These are phyloP conservation scores for Amauroascus verrucosus DNA, from an alignment of 2,329 filamentous ascomycete species.

Conservation along the genomic window DNA sequence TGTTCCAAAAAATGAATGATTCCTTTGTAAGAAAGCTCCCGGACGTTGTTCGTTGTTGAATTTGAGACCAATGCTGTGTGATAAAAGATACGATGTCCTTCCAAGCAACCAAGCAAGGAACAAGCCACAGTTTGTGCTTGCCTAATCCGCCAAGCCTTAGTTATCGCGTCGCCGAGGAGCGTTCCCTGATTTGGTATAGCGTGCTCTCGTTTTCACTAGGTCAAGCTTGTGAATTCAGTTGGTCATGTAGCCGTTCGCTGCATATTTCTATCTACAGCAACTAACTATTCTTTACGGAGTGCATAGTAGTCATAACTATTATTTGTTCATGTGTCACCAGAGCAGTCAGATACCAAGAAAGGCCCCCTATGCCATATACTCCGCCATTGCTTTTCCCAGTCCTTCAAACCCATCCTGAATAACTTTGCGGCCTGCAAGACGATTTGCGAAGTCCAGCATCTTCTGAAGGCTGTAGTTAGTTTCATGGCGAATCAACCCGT, in stretches of 20 bases:
- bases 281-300: too few species aligned
- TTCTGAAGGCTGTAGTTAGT: slow-evolving; percentile 41
- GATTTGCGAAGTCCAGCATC: slow-evolving; percentile 52
- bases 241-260: too few species aligned
- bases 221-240: too few species aligned
- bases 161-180: background rate
- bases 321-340: background rate
- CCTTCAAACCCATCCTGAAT: slow-evolving; percentile 54
- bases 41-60: background rate
- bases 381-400: slow-evolving; percentile 30
- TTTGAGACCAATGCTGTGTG: background rate
- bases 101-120: background rate
- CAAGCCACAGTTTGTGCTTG: slow-evolving; percentile 12
- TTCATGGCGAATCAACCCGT: slow-evolving; percentile 42
- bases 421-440: slow-evolving; percentile 58
- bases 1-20: background rate
- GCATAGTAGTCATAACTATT: too few species aligned
- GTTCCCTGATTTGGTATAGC: background rate
- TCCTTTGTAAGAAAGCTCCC: background rate
- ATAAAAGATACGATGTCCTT: background rate
- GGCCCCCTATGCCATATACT: background rate
- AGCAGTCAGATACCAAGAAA: background rate
- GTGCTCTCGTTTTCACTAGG: background rate
- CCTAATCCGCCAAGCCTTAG: slow-evolving; percentile 3
- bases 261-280: too few species aligned